Conservation (phyloP, 305 asterid genomes). For the Fraxinus sp. region DNA sequence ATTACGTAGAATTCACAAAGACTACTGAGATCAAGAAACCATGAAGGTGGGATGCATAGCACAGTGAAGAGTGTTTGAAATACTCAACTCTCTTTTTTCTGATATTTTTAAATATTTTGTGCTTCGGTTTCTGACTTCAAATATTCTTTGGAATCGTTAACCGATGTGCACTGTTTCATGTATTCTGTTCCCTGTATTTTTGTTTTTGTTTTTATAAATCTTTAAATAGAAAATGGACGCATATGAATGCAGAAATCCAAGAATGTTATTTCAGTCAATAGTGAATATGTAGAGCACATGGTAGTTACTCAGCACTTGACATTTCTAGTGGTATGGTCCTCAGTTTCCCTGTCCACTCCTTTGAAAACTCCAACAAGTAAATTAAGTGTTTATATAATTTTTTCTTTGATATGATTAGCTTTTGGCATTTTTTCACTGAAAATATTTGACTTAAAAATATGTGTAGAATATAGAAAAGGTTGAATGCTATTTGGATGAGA, state of each 20-base stretch:
- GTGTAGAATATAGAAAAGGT: background rate
- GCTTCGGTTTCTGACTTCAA: background rate
- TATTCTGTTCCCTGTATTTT: background rate
- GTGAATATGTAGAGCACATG: background rate
- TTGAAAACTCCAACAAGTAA: background rate
- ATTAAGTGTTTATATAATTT: background rate
- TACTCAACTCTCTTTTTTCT: background rate
- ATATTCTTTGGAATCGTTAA: background rate
- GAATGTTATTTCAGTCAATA: background rate
- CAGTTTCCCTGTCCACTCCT: background rate
- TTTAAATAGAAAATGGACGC: background rate
- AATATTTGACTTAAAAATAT: background rate
- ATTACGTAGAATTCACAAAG: background rate
- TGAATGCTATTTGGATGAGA: background rate
- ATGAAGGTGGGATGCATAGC: background rate
- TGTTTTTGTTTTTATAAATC: background rate
- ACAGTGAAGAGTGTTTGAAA: conserved; percentile 6
- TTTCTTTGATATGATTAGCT: background rate
- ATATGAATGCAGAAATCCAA: background rate
- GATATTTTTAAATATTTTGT: conserved; percentile 7
- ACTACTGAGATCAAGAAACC: conserved; percentile 6
- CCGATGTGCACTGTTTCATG: background rate
- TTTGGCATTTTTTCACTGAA: background rate
- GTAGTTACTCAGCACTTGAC: background rate
- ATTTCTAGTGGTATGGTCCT: background rate